Evolutionary conservation across 805 yeast genomes (phyloP), one percentile per base, ranked within the genome.

Genomic region (Saccharomycopsis guyanensis): DNA sequence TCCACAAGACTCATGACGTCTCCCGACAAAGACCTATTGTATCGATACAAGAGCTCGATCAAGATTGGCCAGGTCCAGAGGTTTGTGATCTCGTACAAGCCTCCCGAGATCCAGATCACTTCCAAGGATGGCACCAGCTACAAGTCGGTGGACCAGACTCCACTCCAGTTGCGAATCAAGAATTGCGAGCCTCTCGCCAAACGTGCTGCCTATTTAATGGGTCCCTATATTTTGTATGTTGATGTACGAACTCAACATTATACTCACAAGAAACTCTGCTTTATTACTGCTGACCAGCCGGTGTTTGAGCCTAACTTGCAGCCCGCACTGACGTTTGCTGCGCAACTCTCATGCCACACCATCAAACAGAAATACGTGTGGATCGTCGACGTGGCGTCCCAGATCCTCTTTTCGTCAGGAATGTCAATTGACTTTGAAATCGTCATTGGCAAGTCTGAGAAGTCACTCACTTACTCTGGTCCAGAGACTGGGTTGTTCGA

Each of bases 271-370:
- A 64, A 70, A 46, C 55, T 63, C 18, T 70, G 76, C 50, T 80
- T 80, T 56, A 71, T 82, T 12, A 78, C 89, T 2, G 86, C 86
- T 0, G 89, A 85, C 57, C 88, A 82, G 55, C 95, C 95, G 0
- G 65, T 66, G 23, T 85, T 72, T 58, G 87, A 83, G 55, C 82
- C 91, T 0, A 85, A 80, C 57, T 55, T 85, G 27, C 72, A 73
- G 38, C 82, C 94, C 0, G 85, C 84, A 4, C 87, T 82, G 57
- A 65, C 75, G 12, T 71, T 80, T 45, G 64, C 65, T 23, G 75
- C 76, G 2, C 84, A 82, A 53, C 57, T 85, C 27, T 72, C 85
- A 4, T 65, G 84, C 54, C 87, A 82, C 59, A 78, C 77, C 2
- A 63, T 82, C 31, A 76, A 78, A 53, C 63, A 68, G 7, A 63